Evolutionary conservation across 371 early-diverging fungal genomes (phyloP).

Genomic region (Thermomucor indicae-seudaticae): DNA sequence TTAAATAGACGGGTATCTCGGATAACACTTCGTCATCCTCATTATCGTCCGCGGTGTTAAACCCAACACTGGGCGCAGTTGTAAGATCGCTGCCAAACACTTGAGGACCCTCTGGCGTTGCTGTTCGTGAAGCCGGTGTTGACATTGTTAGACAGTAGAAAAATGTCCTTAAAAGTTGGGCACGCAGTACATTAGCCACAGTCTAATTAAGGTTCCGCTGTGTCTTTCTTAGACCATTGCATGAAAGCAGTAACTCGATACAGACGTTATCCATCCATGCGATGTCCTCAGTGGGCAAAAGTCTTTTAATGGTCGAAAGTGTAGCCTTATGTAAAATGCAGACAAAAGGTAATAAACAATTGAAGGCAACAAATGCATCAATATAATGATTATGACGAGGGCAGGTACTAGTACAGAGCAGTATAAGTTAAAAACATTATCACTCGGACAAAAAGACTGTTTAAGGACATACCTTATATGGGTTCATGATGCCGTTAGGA

Average conservation of each 20-base stretch:
- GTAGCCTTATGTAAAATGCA: not conserved
- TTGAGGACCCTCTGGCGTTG: too few species aligned
- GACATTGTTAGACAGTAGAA: too few species aligned
- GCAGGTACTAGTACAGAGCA: slow-evolving; percentile 7
- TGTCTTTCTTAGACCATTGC: too few species aligned
- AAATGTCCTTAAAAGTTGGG: too few species aligned
- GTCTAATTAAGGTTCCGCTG: too few species aligned
- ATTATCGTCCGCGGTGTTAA: slow-evolving; percentile 5
- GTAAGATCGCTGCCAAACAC: slow-evolving; percentile 9
- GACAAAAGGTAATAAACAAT: not conserved
- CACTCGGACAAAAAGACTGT: not conserved
- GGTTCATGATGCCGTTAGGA: slow-evolving; percentile 85
- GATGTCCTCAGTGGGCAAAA: too few species aligned
- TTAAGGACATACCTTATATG: slow-evolving; percentile 68
- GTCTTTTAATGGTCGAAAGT: not conserved
- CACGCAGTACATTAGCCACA: too few species aligned
- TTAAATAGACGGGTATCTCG: slow-evolving; percentile 77
- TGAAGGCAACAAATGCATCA: not conserved
- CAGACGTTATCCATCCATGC: too few species aligned
- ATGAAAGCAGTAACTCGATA: too few species aligned
- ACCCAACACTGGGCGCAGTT: slow-evolving; percentile 1
- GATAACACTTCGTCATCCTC: slow-evolving; percentile 71
- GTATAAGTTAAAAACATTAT: not conserved
- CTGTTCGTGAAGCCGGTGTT: too few species aligned
- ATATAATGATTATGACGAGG: slow-evolving; percentile 10